Conservation (phyloP, 2,329 filamentous ascomycete genomes). For the Fonsecaea nubica region DNA sequence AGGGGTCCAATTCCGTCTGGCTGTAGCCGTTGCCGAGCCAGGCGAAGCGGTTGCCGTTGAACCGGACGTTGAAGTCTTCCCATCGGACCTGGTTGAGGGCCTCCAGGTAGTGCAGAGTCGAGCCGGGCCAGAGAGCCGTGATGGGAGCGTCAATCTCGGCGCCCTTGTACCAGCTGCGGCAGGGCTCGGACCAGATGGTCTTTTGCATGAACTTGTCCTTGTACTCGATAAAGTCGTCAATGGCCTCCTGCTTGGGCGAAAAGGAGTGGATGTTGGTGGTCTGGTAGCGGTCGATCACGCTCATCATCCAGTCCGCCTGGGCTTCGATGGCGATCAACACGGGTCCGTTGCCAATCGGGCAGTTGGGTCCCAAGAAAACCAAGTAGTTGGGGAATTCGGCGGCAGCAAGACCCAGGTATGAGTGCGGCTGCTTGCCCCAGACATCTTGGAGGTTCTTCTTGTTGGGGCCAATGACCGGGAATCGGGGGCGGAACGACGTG, state of each 20-base stretch:
- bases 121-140: conserved; percentile 30
- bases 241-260: conserved; percentile 22
- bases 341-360: conserved; percentile 63
- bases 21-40: conserved; percentile 50
- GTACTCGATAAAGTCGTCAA: conserved; percentile 33
- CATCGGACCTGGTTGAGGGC: conserved; percentile 44
- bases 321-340: conserved; percentile 55
- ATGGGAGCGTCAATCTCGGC: conserved; percentile 19
- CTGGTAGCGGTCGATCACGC: conserved; percentile 15
- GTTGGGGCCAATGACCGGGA: conserved; percentile 46
- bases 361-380: conserved; percentile 61
- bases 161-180: conserved; percentile 34
- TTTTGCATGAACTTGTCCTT: conserved; percentile 29
- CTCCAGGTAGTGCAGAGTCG: conserved; percentile 46
- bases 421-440: conserved; percentile 45
- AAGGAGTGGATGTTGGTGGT: conserved; percentile 29
- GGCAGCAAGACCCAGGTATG: conserved; percentile 51
- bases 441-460: conserved; percentile 45
- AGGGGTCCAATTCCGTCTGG: conserved; percentile 52
- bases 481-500: conserved; percentile 46
- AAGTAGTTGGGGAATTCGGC: conserved; percentile 57
- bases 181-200: conserved; percentile 30
- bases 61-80: conserved; percentile 49
- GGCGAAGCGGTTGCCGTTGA: conserved; percentile 47
- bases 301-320: conserved; percentile 58